Evolutionary conservation across 495 filamentous ascomycete genomes (phyloP), one percentile per base, ranked within the genome.

Genomic region (Glarea lozoyensis): DNA sequence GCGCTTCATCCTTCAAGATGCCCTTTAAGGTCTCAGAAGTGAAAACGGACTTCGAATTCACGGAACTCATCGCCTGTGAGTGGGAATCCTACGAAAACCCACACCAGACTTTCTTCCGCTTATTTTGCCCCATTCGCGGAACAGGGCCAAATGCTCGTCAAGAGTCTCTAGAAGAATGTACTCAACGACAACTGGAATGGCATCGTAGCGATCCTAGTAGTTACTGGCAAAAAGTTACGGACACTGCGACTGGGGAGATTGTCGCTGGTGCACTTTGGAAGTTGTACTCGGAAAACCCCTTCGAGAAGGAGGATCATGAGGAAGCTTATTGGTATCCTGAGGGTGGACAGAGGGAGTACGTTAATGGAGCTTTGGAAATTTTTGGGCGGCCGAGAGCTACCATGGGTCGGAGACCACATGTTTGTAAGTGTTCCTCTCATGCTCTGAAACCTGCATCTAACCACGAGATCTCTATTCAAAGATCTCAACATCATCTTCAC

Each of bases 221-320:
- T 23, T 40, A 55, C 32, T 61, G 55, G 54, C 27, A 63, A 4
- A 62, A 65, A 35, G 55, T 61, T 34, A 53, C 54, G 1, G 58
- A 65, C 41, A 56, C 53, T 4, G 56, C 64, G 15, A 52, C 56
- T 11, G 50, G 55, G 1, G 53, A 55, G n/a, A 54, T 64, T 19
- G 60, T 57, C 4, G 56, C 39, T 35, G 25, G 25, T 7, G 63
- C 58, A 1, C 33, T 46, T 21, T 67, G 61, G 62, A 55, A 56
- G 24, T 55, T 61, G n/a, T 55, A 46, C 17, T 45, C 45, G 7
- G 46, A 53, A 10, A 57, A 58, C 39, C 49, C 43, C n/a, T 47
- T 58, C 42, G 36, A 30, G 21, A 16, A 40, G 29, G 13, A 49
- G 16, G 37, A 29, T 40, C 56, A 50, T 51, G 50, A 48, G 37